Evolutionary conservation across 225 moss, liverwort and hornwort genomes (phyloP).

Genomic region (Bryoerythrophyllum caledonicum): DNA sequence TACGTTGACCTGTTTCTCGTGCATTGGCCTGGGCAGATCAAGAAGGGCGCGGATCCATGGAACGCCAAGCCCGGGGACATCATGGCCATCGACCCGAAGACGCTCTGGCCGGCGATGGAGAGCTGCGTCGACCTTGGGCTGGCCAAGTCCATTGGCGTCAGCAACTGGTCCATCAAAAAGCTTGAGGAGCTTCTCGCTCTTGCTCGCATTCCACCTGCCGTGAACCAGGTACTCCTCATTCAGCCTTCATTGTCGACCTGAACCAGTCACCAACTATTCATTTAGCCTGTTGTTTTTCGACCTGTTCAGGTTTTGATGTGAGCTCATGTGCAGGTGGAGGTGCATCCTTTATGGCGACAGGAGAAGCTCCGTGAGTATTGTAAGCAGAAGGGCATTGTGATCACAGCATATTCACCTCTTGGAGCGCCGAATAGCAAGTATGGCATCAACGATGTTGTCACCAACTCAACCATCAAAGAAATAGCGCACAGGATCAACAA

Average conservation of each 20-base stretch:
- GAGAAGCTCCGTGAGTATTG: slow-evolving; percentile 45
- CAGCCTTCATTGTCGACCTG: too few species aligned
- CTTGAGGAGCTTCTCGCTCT: slow-evolving; percentile 41
- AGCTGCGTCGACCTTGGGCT: slow-evolving; percentile 38
- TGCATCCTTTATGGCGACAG: slow-evolving; percentile 52
- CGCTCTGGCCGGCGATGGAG: slow-evolving; percentile 54
- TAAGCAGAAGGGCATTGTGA: slow-evolving; percentile 39
- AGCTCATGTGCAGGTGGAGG: slow-evolving; percentile 45
- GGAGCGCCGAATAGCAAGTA: slow-evolving; percentile 38
- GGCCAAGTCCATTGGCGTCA: slow-evolving; percentile 59
- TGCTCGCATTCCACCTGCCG: slow-evolving; percentile 50
- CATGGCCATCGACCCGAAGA: slow-evolving; percentile 11
- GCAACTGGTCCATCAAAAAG: slow-evolving; percentile 56
- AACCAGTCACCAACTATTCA: too few species aligned
- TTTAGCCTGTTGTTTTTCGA: too few species aligned
- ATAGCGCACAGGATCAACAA: slow-evolving; percentile 36
- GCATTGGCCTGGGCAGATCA: slow-evolving; percentile 37
- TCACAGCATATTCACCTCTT: slow-evolving; percentile 54
- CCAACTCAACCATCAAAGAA: slow-evolving; percentile 32
- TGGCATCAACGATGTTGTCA: slow-evolving; percentile 45
- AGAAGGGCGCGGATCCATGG: accelerated
- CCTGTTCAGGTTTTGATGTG: not conserved
- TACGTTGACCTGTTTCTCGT: slow-evolving; percentile 57
- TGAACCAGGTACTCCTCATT: slow-evolving; percentile 50
- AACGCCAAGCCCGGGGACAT: not conserved